Evolutionary conservation across 805 yeast genomes (phyloP), one percentile per base, ranked within the genome.

Genomic region (Schizosaccharomyces octosporus): DNA sequence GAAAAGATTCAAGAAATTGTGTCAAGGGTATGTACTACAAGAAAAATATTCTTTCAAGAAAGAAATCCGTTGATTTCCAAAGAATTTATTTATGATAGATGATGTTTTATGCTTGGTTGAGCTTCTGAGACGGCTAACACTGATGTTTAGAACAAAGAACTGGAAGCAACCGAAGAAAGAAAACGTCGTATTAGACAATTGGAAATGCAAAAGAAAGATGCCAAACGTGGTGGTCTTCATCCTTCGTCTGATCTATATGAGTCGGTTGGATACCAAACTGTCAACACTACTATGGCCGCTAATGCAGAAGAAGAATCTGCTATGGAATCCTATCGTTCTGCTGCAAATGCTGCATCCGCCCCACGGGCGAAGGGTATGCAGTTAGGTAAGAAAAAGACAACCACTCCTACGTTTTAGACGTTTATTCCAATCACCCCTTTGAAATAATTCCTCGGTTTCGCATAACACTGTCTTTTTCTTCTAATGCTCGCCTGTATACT

Each of bases 1-100:
- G 99, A 93, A 74, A 90, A 87, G 76, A 90, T 94, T 69, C 97
- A 93, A 76, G 97, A 93, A 71, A 89, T 93, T 71, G 93, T 93
- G 68, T 97, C 68, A 29, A 57, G 60, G 27, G 60, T 57, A 57
- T 1, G 60, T 51, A 29, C 7, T 13, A 4, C n/a, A 51, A 17
- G 3, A 11, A 5, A 51, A 5, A 4, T 2, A 6, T 6, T 31
- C 32, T n/a, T 13, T 11, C n/a, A 9, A 1, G 27, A 3, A 21
- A n/a, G 51, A 13, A 21, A 6, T 45, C 24, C 24, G 19, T 45
- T 45, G 7, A 45, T 45, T 45, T 45, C 2, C 32, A 21, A 51
- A 51, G 6, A 36, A 27, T 3, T 27, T 27, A 27, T 27, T 3
- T 27, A 27, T 27, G 27, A 27, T 27, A 27, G 4, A 36, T 36